phyloP scores from a whole-genome alignment of 306 rosid species.

The Fragaria ananassa region DNA sequence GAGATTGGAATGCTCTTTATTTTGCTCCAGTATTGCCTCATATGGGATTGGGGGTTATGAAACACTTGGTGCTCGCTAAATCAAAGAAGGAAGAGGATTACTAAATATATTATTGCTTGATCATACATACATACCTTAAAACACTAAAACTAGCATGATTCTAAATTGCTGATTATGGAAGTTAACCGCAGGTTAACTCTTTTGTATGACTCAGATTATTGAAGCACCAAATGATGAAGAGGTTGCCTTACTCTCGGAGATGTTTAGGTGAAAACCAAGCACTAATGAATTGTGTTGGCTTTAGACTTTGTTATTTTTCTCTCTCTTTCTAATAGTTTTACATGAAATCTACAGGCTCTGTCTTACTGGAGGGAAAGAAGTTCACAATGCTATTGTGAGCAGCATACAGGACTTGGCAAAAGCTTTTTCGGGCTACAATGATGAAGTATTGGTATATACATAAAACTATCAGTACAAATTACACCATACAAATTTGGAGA shows the following conservation, averaged over 20 bases:
- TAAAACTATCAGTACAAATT: neutral
- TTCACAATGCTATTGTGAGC: conserved; percentile 89
- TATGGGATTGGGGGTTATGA: neutral
- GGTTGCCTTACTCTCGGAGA: conserved; percentile 88
- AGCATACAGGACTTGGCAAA: conserved; percentile 93
- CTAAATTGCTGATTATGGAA: conserved; percentile 49
- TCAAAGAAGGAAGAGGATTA: neutral
- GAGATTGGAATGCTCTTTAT: neutral
- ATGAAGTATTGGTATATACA: conserved; percentile 86
- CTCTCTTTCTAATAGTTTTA: conserved; percentile 12
- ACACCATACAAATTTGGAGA: conserved; percentile 13
- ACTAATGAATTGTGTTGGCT: conserved; percentile 12
- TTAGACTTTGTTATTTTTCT: neutral
- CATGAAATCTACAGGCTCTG: conserved; percentile 55
- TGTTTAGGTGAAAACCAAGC: conserved; percentile 79
- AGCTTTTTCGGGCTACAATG: conserved; percentile 69
- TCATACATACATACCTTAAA: neutral
- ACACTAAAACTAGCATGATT: conserved; percentile 16
- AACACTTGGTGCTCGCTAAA: neutral
- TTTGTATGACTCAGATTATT: conserved; percentile 83
- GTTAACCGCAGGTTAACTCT: conserved; percentile 60
- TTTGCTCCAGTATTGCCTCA: neutral
- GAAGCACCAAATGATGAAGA: conserved; percentile 89
- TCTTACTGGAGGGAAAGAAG: conserved; percentile 89
- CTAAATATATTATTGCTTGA: neutral